Evolutionary conservation across 352 stramenopile species (phyloP).

Genomic region (Pythium volutum): DNA sequence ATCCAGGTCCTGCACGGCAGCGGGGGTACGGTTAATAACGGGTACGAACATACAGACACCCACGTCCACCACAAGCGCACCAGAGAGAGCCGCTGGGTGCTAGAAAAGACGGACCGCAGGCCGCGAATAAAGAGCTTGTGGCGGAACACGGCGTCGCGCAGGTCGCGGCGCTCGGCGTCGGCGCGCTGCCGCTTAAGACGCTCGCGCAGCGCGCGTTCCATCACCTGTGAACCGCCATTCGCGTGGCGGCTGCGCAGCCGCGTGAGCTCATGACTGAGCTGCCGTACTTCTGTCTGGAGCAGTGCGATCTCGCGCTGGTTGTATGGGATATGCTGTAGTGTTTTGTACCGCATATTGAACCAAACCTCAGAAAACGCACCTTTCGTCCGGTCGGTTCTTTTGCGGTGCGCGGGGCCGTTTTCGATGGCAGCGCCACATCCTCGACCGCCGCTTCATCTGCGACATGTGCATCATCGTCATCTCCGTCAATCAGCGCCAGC

Average conservation of each 20-base stretch:
- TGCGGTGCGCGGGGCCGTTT: too few relatives aligned
- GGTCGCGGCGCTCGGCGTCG: background rate
- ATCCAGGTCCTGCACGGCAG: background rate
- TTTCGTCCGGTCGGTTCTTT: background rate
- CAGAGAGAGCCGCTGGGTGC: background rate
- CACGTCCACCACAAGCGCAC: background rate
- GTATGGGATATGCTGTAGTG: background rate
- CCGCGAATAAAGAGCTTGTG: slow-evolving; percentile 7
- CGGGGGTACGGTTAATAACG: too few relatives aligned
- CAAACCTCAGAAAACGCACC: background rate
- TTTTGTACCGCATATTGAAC: background rate
- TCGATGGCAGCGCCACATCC: too few relatives aligned
- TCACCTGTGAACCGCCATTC: too few relatives aligned
- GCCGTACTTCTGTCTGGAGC: background rate
- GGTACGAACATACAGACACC: too few relatives aligned
- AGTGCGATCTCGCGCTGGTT: background rate
- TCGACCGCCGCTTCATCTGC: background rate
- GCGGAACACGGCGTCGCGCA: slow-evolving; percentile 9
- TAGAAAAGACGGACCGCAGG: background rate
- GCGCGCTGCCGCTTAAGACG: slow-evolving; percentile 1
- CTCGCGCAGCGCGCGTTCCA: background rate
- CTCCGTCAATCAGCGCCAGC: slow-evolving; percentile 2
- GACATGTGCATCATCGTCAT: background rate
- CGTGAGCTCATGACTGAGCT: slow-evolving; percentile 1
- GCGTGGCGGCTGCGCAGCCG: background rate